Evolutionary conservation across 441 rosid genomes (phyloP), one percentile per base, ranked within the genome.

Genomic region (Jatropha podagrica): DNA sequence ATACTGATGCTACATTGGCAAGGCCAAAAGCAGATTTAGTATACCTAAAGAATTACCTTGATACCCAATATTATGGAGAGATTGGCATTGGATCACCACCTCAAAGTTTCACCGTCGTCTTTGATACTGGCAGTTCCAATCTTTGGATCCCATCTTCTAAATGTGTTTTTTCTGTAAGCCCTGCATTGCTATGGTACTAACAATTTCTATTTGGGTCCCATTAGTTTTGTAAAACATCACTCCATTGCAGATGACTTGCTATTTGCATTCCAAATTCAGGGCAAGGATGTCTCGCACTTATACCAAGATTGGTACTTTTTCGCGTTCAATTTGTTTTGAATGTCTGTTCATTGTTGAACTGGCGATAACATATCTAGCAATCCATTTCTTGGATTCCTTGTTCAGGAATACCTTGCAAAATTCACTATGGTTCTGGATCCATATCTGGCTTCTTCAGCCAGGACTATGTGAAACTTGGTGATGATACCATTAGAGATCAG

Each of bases 61-160:
- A 88, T 73, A 82, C 85, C 65, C 98, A 94, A 81, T 94, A 94
- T 78, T 94, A 90, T 75, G 97, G 97, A 74, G 94, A 95, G 90
- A 86, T 95, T 72, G 95, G 90, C 56, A 86, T 91, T 51, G 92
- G 94, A 27, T 81, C 94, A 1, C 92, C 94, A 13, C 85, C 92
- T 4, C 92, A 90, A 74, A 83, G 72, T 56, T 88, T 88, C 83
- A 70, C 78, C 37, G 88, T 88, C 63, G 78, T 90, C 42, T 88
- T 90, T 67, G 92, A 90, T 69, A 88, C 94, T 15, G 92, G 85
- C 14, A 88, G 86, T 88, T 83, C 92, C 78, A 87, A 88, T 77
- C 78, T 90, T 61, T 90, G 94, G 92, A 87, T 90, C 23, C 94
- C 92, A 61, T 90, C 94, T 80, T 85, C 94, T 20, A 85, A 81